Base-by-base conservation (phyloP, 2,329 filamentous ascomycete species). In the Alternaria sp. region DNA sequence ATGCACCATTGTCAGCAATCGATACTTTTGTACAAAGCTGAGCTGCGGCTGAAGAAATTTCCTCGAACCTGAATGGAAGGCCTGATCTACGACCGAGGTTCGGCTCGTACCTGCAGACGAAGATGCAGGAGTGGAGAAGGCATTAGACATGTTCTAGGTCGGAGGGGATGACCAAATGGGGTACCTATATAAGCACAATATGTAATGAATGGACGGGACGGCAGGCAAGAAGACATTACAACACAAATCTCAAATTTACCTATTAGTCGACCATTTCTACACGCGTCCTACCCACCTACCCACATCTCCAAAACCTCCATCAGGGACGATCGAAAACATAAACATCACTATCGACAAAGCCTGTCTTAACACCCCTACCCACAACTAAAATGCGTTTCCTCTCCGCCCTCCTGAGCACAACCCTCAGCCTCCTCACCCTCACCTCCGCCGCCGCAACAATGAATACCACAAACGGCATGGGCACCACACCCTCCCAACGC, bases 381-480 rank as follows among this genome's bases (percentile, higher is more conserved):
- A 18, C 9, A 15, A 1, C 18, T 23, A 56, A 43, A 28, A 61
- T 61, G 58, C 58, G 33, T 18, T 50, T 61, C 58, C 15, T 37
- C 30, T 15, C 45, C 44, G 41, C 57, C 28, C 25, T 60, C 28
- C 25, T 55, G 18, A 41, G 62, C 44, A 51, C 57, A 3, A 33
- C 49, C 4, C 30, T 55, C 21, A 41, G 61, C 28, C 56, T 68
- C 47, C 47, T 69, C 23, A 54, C 66, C 18, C 51, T 69, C 23
- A 26, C 67, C 61, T 37, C 30, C 11, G 53, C 61, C 54, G 41
- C 58, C 49, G 64, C 67, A 12, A 67, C 72, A 47, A 71, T 63
- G 37, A 70, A 68, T 46, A 58, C 57, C 23, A 74, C 72, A 46
- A 75, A 73, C 45, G 67, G 66, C 54, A 66, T 74, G 54, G 73